Percentiles rank a stretch among this genome's conserved stretches.
These are phyloP conservation scores for Naematelia encephala DNA, from an alignment of 768 basidiomycete genomes.

Conservation along the genomic window DNA sequence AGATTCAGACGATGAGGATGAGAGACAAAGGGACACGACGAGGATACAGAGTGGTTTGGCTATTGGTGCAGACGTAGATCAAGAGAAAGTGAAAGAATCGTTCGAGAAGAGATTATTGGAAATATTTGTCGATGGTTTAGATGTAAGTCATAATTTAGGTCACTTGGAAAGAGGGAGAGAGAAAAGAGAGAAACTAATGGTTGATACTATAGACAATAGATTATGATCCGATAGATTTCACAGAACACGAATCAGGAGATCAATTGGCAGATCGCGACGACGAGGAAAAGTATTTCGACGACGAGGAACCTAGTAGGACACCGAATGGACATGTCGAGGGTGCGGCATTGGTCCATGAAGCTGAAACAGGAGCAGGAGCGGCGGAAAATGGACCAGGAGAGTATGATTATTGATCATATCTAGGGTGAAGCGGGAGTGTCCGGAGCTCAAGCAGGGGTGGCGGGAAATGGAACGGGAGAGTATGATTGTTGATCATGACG, in stretches of 20 bases:
- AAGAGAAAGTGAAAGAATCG: conserved; percentile 30
- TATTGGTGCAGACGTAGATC: conserved; percentile 25
- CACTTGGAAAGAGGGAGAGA: background rate
- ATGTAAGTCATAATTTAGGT: conserved; percentile 31
- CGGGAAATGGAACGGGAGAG: conserved; percentile 18
- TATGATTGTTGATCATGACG: conserved; percentile 18
- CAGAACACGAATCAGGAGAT: conserved; percentile 37
- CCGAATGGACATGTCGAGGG: conserved; percentile 6
- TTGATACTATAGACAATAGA: conserved; percentile 32
- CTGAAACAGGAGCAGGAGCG: background rate
- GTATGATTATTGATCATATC: conserved; percentile 19
- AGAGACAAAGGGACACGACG: conserved; percentile 1
- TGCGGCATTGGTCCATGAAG: background rate
- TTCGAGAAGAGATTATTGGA: conserved; percentile 45
- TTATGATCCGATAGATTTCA: conserved; percentile 43
- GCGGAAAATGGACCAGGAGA: conserved; percentile 19
- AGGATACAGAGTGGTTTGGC: background rate
- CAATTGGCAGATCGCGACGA: conserved; percentile 32
- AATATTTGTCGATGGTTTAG: conserved; percentile 47
- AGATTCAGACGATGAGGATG: conserved; percentile 52
- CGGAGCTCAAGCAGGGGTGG: background rate
- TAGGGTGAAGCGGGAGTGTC: too few relatives aligned
- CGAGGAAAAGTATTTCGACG: conserved; percentile 47
- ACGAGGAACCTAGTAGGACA: conserved; percentile 34
- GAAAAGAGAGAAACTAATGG: background rate